These are phyloP conservation scores for Debaryomyces prosopidis DNA, from an alignment of 805 yeast genomes.

Conservation along the genomic window DNA sequence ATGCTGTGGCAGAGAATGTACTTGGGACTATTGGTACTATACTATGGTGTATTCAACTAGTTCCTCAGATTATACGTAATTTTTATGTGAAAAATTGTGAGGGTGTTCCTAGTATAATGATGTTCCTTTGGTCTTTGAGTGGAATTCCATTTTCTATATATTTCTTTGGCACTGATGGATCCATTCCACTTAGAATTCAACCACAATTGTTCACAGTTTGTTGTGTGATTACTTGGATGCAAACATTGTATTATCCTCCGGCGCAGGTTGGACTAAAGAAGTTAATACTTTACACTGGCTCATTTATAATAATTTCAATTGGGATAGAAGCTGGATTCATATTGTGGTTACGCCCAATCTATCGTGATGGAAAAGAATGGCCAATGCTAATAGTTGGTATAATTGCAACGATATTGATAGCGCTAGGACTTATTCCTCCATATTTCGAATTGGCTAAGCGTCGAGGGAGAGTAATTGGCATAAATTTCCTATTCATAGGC, in stretches of 20 bases:
- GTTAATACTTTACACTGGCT: constrained; percentile 32
- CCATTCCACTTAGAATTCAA: constrained; percentile 79
- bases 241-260: constrained; percentile 72
- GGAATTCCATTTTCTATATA: constrained; percentile 89
- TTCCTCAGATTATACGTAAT: constrained; percentile 82
- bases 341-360: constrained; percentile 62
- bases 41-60: constrained; percentile 87
- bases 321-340: constrained; percentile 73
- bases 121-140: constrained; percentile 72
- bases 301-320: constrained; percentile 45
- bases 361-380: constrained; percentile 58
- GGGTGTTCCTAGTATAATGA: constrained; percentile 87
- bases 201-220: constrained; percentile 81
- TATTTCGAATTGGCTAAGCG: constrained; percentile 81
- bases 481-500: constrained; percentile 74
- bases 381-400: constrained; percentile 81
- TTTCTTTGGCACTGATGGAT: constrained; percentile 68
- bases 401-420: constrained; percentile 73
- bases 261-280: constrained; percentile 33
- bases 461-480: constrained; percentile 83
- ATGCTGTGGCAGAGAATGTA: constrained; percentile 61
- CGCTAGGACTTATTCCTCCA: constrained; percentile 83
- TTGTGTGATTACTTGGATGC: constrained; percentile 66
- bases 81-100: constrained; percentile 75
- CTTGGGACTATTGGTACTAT: constrained; percentile 88